phyloP scores from a whole-genome alignment of 2,329 filamentous ascomycete genomes.

The Aspergillus texensis region DNA sequence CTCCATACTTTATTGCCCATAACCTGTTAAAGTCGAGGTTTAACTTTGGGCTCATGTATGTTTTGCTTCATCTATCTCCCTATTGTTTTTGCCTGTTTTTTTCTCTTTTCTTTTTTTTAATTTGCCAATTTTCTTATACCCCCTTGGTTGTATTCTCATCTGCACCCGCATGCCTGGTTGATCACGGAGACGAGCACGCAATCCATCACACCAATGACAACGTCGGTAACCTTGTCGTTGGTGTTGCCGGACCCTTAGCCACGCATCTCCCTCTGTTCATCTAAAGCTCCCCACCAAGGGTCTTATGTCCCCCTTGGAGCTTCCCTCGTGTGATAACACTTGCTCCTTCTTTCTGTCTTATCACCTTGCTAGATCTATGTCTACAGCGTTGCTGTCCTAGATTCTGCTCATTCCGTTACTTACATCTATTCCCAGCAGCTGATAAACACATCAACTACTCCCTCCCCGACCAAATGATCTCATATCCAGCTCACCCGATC shows the following conservation, averaged over 20 bases:
- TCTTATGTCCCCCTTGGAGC: constrained; percentile 11
- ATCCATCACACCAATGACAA: constrained; percentile 38
- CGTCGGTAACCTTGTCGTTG: constrained; percentile 27
- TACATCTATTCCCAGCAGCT: constrained; percentile 26
- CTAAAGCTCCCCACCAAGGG: constrained; percentile 14
- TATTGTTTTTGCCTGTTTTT: not conserved
- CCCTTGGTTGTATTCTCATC: not conserved
- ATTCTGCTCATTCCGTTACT: constrained; percentile 19
- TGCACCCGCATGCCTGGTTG: constrained; percentile 15
- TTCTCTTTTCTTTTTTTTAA: constrained; percentile 8
- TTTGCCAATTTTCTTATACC: not conserved
- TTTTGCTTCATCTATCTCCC: not conserved
- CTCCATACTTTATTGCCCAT: not conserved
- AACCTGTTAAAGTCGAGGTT: not conserved
- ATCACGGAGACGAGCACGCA: constrained; percentile 36
- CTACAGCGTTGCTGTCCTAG: constrained; percentile 6
- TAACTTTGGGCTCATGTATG: not conserved
- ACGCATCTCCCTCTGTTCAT: constrained; percentile 7
- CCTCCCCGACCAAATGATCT: constrained; percentile 41
- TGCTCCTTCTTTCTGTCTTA: constrained; percentile 14
- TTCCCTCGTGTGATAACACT: constrained; percentile 13
- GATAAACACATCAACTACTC: constrained; percentile 44
- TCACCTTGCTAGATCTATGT: constrained; percentile 15
- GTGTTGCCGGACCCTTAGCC: constrained; percentile 21
- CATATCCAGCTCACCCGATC: constrained; percentile 41